These are phyloP conservation scores for Mercurialis annua DNA, from an alignment of 345 rosid species.

Conservation along the genomic window DNA sequence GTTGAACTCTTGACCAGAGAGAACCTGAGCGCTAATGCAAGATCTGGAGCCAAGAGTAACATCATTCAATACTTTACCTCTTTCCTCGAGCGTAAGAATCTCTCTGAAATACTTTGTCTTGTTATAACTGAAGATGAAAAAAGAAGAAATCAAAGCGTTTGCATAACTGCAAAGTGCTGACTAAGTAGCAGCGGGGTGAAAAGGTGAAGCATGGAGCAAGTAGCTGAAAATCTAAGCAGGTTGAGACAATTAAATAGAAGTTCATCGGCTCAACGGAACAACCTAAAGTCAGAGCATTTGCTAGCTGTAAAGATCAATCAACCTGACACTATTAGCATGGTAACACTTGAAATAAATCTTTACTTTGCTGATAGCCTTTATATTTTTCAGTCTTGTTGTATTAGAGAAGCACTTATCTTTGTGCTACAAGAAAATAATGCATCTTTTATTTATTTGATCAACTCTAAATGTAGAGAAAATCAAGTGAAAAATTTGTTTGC, in stretches of 20 bases:
- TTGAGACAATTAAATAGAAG: not conserved
- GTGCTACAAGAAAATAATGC: too few relatives aligned
- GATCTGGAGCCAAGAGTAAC: constrained; percentile 7
- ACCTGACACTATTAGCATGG: too few relatives aligned
- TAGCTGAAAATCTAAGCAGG: constrained; percentile 10
- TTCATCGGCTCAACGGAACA: not conserved
- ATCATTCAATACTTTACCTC: constrained; percentile 23
- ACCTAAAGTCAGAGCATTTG: not conserved
- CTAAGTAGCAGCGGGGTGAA: not conserved
- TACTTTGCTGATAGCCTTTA: too few relatives aligned
- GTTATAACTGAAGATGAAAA: constrained; percentile 4
- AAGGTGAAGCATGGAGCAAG: constrained; percentile 18
- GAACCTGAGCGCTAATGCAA: constrained; percentile 11
- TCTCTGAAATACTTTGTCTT: not conserved
- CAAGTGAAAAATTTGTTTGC: too few relatives aligned
- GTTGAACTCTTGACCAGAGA: constrained; percentile 31
- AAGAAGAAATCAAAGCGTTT: constrained; percentile 22
- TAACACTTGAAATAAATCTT: too few relatives aligned
- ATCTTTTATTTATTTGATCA: too few relatives aligned
- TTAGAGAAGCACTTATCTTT: too few relatives aligned
- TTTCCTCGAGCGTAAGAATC: not conserved
- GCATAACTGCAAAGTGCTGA: constrained; percentile 20
- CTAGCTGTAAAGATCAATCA: too few relatives aligned
- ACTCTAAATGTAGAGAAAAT: too few relatives aligned
- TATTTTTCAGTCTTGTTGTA: too few relatives aligned